These are phyloP conservation scores for Diaporthe caulivora DNA, from an alignment of 2,329 filamentous ascomycete genomes.

Conservation along the genomic window DNA sequence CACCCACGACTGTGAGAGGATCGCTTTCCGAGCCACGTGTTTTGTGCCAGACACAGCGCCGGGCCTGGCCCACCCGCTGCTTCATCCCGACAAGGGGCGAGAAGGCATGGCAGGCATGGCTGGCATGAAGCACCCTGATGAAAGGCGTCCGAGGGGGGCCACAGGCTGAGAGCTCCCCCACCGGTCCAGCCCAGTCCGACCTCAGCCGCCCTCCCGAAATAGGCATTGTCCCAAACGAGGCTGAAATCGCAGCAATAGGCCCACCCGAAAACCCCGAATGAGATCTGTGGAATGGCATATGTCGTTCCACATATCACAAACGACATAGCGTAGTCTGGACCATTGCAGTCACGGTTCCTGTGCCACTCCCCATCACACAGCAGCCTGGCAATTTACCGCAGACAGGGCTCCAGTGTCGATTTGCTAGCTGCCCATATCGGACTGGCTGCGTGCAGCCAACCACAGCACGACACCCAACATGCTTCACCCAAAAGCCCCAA, in stretches of 20 bases:
- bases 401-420: neutral
- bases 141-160: constrained; percentile 15
- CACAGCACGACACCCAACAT: neutral
- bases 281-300: constrained; percentile 24
- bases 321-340: neutral
- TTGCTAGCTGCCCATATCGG: neutral
- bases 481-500: too few relatives aligned
- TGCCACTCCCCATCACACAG: neutral
- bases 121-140: constrained; percentile 9
- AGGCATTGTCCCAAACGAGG: constrained; percentile 29
- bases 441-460: neutral
- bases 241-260: constrained; percentile 30
- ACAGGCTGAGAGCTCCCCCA: constrained; percentile 19
- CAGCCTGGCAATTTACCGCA: neutral
- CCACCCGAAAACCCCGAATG: constrained; percentile 29
- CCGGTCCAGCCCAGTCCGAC: constrained; percentile 6
- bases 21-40: constrained; percentile 26
- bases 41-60: constrained; percentile 17
- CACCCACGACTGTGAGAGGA: neutral
- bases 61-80: constrained; percentile 16
- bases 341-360: neutral
- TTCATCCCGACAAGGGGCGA: constrained; percentile 23
- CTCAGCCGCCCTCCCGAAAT: constrained; percentile 25
- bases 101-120: neutral
- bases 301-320: constrained; percentile 21